A percentile compares a stretch with the other conserved stretches of the same genome.
These are phyloP conservation scores for Pseudogymnoascus sp. DNA, from an alignment of 2,329 filamentous ascomycete genomes.

Conservation along the genomic window DNA sequence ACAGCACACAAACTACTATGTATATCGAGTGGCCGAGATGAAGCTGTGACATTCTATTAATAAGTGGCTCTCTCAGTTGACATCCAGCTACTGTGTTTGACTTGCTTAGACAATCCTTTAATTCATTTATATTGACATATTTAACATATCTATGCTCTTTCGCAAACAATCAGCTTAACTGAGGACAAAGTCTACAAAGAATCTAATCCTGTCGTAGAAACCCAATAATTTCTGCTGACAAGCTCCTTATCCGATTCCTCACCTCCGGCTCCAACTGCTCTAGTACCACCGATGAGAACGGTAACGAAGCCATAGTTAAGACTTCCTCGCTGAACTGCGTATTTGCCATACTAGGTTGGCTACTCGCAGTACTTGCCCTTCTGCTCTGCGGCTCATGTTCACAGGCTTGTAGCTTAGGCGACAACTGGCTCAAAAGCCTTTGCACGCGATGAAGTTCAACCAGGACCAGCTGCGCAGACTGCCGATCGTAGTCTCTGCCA, in stretches of 20 bases:
- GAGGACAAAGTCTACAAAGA: neutral
- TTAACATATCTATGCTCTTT: neutral
- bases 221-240: neutral
- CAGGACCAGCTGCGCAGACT: constrained; percentile 29
- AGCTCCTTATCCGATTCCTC: neutral
- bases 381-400: neutral
- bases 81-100: no score
- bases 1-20: no score
- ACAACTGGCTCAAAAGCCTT: constrained; percentile 23
- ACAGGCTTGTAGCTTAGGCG: constrained; percentile 14
- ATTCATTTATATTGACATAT: neutral
- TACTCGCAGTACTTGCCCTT: neutral
- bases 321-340: neutral
- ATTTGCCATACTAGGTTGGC: neutral
- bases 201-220: neutral
- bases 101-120: neutral
- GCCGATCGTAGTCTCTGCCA: constrained; percentile 12
- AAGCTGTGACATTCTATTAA: no score
- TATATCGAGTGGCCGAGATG: no score
- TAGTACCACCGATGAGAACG: neutral
- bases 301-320: neutral
- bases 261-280: neutral
- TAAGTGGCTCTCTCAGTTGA: no score
- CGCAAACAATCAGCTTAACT: neutral
- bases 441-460: constrained; percentile 30